phyloP scores from a whole-genome alignment of 2,329 filamentous ascomycete species.

The Alternaria conjuncta region DNA sequence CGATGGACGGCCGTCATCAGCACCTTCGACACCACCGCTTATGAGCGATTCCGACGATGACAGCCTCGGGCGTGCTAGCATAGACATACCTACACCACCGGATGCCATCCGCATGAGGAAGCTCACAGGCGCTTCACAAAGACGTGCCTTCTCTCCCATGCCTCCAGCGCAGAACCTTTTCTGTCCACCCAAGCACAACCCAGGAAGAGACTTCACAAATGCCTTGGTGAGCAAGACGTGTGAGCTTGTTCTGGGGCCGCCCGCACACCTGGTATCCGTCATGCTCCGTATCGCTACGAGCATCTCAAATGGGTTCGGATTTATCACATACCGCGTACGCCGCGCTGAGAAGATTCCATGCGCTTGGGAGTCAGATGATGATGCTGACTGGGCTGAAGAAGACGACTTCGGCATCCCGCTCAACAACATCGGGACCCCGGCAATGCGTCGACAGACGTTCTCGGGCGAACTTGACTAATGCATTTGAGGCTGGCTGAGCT shows the following conservation, averaged over 20 bases:
- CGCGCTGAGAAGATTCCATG: constrained; percentile 44
- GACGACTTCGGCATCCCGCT: constrained; percentile 65
- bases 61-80: constrained; percentile 47
- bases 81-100: constrained; percentile 51
- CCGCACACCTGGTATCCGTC: constrained; percentile 75
- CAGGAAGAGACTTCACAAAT: constrained; percentile 49
- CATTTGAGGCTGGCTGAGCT: constrained; percentile 3
- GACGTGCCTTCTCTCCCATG: constrained; percentile 69
- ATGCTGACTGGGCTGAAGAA: constrained; percentile 57
- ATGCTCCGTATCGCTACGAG: constrained; percentile 83
- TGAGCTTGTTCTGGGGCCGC: constrained; percentile 79
- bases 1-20: constrained; percentile 35
- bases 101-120: constrained; percentile 46
- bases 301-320: constrained; percentile 62
- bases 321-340: constrained; percentile 43
- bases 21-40: constrained; percentile 55
- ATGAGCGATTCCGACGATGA: constrained; percentile 54
- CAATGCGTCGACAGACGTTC: constrained; percentile 27
- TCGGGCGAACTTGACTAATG: constrained; percentile 38
- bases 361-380: constrained; percentile 68
- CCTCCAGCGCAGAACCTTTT: constrained; percentile 72
- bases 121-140: constrained; percentile 61
- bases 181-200: constrained; percentile 55
- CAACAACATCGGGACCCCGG: constrained; percentile 33
- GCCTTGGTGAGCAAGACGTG: constrained; percentile 78